phyloP scores from a whole-genome alignment of 495 filamentous ascomycete genomes.

The Staphylotrichum longicolle region DNA sequence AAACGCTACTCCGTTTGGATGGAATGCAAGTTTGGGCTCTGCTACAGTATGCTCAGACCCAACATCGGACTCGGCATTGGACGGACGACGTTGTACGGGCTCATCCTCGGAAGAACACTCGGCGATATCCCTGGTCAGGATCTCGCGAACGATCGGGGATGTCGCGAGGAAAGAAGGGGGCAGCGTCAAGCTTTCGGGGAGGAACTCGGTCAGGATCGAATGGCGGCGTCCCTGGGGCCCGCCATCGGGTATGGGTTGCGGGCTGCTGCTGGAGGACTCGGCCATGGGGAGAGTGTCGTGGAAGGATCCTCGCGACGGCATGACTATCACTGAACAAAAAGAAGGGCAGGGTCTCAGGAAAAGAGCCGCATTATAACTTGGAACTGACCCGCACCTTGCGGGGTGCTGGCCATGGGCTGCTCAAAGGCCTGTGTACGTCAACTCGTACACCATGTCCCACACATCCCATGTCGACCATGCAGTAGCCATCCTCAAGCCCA shows the following conservation, averaged over 20 bases:
- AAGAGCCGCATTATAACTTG: too few relatives aligned
- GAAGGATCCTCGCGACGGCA: too few relatives aligned
- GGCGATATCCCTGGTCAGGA: constrained; percentile 66
- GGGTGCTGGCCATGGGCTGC: too few relatives aligned
- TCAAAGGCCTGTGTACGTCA: too few relatives aligned
- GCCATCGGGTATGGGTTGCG: constrained; percentile 10
- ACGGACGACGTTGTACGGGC: constrained; percentile 27
- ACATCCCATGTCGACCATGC: too few relatives aligned
- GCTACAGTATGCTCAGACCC: constrained; percentile 16
- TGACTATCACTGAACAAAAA: too few relatives aligned
- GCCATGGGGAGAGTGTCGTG: too few relatives aligned
- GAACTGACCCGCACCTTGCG: too few relatives aligned
- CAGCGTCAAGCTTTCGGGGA: constrained; percentile 25
- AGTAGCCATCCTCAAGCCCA: too few relatives aligned
- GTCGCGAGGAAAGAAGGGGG: constrained; percentile 31
- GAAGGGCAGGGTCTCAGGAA: too few relatives aligned
- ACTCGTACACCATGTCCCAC: too few relatives aligned
- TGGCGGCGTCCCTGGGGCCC: constrained; percentile 22
- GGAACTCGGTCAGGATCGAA: constrained; percentile 22
- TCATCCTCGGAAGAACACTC: constrained; percentile 52
- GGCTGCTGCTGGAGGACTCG: neutral
- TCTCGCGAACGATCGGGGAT: constrained; percentile 61
- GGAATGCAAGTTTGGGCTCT: constrained; percentile 59
- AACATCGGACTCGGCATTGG: constrained; percentile 9
- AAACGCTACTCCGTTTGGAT: constrained; percentile 63